Evolutionary conservation across 129 eudicot species (phyloP), one percentile per base, ranked within the genome.

Genomic region (Escallonia rubra): DNA sequence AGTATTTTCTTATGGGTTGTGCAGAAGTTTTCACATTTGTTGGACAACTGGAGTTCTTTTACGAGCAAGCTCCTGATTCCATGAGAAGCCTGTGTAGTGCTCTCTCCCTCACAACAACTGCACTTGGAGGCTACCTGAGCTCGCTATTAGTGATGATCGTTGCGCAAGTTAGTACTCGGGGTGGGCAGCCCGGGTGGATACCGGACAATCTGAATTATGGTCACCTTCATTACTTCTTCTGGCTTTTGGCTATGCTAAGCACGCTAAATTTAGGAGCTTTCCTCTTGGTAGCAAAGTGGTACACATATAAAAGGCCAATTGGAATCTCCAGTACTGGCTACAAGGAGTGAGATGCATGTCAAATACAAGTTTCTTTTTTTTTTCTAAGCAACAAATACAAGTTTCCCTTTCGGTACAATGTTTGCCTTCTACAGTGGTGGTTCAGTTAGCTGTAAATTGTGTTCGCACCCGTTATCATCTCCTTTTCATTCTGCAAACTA

Each of bases 11-110:
- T 55, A 76, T 89, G 1, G 94, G 96, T 9, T 82, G 84, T 46
- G 86, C 90, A 0, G 96, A 86, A 66, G 90, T 86, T 4, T 89
- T 86, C 54, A 79, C 85, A 5, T 61, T 68, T 39, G 68, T 89
- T 2, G 94, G 96, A 34, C 86, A 83, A 41, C 66, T 83, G 16
- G 94, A 89, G 78, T 89, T 89, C 11, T 86, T 89, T 71, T 83
- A 85, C 23, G 93, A 86, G 39, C 93, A 89, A 71, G 89, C 90
- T 2, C 94, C 94, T 6, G 94, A 90, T 75, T 80, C 94, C 2
- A 90, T 90, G 96, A 72, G 86, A 61, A 90, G 94, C 69, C 59
- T 90, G 79, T 83, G 94, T 63, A 61, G 84, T 3, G 96, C 94
- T n/a, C 82, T 90, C 10, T 72, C 85, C 59, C 84, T 90, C 8